Evolutionary conservation across 768 basidiomycete species (phyloP), one percentile per base, ranked within the genome.

Genomic region (Cyclocybe aegerita): DNA sequence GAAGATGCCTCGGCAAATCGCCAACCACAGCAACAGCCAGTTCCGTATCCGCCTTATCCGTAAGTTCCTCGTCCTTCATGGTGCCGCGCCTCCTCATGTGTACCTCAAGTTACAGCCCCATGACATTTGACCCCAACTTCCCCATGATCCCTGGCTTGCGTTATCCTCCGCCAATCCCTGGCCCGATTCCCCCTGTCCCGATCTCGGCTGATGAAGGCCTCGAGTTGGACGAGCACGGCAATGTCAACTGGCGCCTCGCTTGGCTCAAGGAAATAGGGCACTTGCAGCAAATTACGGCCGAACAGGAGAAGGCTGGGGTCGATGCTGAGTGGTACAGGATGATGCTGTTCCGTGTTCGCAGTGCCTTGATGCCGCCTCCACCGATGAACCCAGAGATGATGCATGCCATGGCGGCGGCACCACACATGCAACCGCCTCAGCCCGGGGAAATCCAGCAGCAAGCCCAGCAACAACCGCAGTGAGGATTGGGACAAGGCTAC

Each of bases 271-370:
- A 93, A 69, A 77, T 93, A 43, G 77, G 77, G 7, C 82, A 81
- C 61, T 70, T 93, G 49, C 84, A 87, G 60, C 83, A 86, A 55
- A 70, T 90, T n/a, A 87, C 91, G 0, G 77, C 70, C 7, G 86
- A 92, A 59, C 90, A 92, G 62, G 88, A 93, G 64, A 91, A 90
- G 68, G 81, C 82, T 14, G 86, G 86, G 30, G 85, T 79, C 2
- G 88, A 89, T 44, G 83, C 82, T 39, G 90, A 93, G 54, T 93
- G 90, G 90, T 93, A 85, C 60, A 73, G 86, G 55, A 85, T 88
- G 81, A 92, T 93, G 89, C 63, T 91, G 7, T 76, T 88, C 61
- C 82, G 88, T n/a, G 82, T 92, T 38, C 76, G 90, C 48, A 77
- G 76, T 39, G 86, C 86, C 12, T 73, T 91, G 55, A 82, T 90